phyloP scores from a whole-genome alignment of 1,284 basidiomycete genomes.

The Marasmius sp. region DNA sequence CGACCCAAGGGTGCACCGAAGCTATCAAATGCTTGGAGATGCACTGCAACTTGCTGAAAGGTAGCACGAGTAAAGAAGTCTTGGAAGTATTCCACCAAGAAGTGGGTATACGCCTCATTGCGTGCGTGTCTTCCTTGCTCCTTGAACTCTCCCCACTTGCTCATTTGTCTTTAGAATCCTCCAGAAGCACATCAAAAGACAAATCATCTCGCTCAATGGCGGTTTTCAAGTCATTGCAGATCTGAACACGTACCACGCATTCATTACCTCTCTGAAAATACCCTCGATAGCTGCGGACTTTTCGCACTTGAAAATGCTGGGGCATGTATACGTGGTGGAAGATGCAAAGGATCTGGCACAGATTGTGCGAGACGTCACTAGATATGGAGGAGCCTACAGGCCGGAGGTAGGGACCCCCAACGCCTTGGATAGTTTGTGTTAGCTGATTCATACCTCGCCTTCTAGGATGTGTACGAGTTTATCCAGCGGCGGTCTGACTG shows the following conservation, averaged over 20 bases:
- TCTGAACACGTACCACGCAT: constrained; percentile 89
- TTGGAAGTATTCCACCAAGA: constrained; percentile 98
- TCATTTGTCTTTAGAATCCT: constrained; percentile 61
- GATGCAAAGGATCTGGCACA: constrained; percentile 93
- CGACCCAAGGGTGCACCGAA: constrained; percentile 84
- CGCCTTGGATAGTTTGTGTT: constrained; percentile 18
- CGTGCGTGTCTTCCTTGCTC: constrained; percentile 46
- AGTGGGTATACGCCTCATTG: constrained; percentile 89
- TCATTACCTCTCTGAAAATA: constrained; percentile 81
- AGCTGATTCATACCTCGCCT: constrained; percentile 5
- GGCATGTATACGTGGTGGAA: constrained; percentile 90
- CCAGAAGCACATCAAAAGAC: constrained; percentile 95
- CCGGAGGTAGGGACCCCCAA: constrained; percentile 67
- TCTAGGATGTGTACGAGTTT: constrained; percentile 89
- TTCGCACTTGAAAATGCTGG: constrained; percentile 93
- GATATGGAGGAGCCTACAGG: constrained; percentile 90
- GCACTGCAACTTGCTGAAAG: constrained; percentile 89
- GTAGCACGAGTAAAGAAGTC: constrained; percentile 94
- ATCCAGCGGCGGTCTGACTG: constrained; percentile 91
- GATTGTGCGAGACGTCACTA: constrained; percentile 91
- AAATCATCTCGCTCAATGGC: constrained; percentile 91
- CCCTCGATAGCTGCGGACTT: constrained; percentile 81
- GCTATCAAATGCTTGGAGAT: constrained; percentile 84
- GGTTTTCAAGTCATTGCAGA: constrained; percentile 97
- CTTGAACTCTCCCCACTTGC: neutral